These are phyloP conservation scores for Thymus quinquecostatus DNA, from an alignment of 257 asterid species.

Conservation along the genomic window DNA sequence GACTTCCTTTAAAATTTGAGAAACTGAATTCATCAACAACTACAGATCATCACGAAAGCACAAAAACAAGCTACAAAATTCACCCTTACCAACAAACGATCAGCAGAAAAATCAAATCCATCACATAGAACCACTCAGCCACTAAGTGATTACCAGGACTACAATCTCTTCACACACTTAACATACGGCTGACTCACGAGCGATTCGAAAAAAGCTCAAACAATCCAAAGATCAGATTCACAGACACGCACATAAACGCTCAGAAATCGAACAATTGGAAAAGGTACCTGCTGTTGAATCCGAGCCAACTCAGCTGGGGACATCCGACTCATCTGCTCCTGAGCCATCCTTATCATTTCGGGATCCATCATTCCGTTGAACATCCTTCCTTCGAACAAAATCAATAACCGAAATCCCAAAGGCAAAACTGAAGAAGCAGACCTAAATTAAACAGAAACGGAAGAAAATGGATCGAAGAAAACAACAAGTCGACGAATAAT, in stretches of 20 bases:
- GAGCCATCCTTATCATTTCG: slow-evolving; percentile 86
- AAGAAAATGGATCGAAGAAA: background rate
- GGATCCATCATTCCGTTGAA: slow-evolving; percentile 97
- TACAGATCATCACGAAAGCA: background rate
- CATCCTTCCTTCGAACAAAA: slow-evolving; percentile 42
- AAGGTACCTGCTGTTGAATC: slow-evolving; percentile 87
- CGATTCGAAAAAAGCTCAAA: slow-evolving; percentile 11
- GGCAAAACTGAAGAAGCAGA: background rate
- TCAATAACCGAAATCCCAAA: slow-evolving; percentile 21
- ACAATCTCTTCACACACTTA: background rate
- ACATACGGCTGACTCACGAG: background rate
- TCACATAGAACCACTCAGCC: too few species aligned
- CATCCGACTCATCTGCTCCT: slow-evolving; percentile 99
- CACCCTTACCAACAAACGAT: slow-evolving; percentile 15
- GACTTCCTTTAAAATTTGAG: background rate
- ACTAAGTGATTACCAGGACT: background rate
- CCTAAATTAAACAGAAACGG: background rate
- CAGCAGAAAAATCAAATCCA: background rate
- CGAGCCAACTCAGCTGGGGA: slow-evolving; percentile 91
- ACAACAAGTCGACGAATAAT: slow-evolving; percentile 24
- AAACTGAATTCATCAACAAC: background rate
- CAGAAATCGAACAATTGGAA: background rate
- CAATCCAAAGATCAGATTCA: slow-evolving; percentile 14
- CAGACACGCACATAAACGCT: slow-evolving; percentile 2
- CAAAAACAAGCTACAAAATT: background rate